Percentiles rank a stretch among this genome's conserved stretches.
Conservation (phyloP, 2,329 filamentous ascomycete genomes). For the Colletotrichum sp. region DNA sequence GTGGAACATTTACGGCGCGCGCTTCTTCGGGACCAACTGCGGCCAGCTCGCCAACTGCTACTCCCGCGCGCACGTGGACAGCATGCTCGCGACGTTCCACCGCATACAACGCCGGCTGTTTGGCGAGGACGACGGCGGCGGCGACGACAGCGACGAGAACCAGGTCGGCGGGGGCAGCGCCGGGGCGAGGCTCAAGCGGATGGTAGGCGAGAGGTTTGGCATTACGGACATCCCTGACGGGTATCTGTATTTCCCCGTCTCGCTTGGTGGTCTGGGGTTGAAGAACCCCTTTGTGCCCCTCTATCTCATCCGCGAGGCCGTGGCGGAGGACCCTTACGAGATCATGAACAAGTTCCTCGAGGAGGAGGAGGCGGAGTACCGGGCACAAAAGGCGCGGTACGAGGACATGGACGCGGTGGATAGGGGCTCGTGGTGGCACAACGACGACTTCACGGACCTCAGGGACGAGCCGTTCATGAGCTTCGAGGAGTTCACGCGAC, state of each 20-base stretch:
- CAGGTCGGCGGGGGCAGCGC: conserved; percentile 16
- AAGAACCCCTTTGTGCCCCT: conserved; percentile 36
- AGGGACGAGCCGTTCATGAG: conserved; percentile 36
- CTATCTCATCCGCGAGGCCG: conserved; percentile 28
- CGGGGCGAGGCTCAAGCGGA: conserved; percentile 49
- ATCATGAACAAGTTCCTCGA: conserved; percentile 31
- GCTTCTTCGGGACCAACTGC: conserved; percentile 64
- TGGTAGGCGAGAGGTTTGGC: conserved; percentile 54
- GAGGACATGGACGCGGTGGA: conserved; percentile 24
- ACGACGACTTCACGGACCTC: conserved; percentile 17
- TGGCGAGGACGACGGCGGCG: conserved; percentile 27
- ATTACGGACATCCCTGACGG: conserved; percentile 40
- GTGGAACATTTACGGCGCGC: conserved; percentile 62
- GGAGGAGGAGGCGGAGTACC: conserved; percentile 38
- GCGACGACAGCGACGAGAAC: background rate
- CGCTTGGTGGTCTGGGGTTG: conserved; percentile 43
- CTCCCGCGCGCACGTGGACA: conserved; percentile 58
- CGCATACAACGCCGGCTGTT: conserved; percentile 59
- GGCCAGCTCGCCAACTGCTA: conserved; percentile 60
- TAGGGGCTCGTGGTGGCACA: background rate
- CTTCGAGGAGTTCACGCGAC: conserved; percentile 41
- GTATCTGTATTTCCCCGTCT: conserved; percentile 44
- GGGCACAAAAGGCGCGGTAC: conserved; percentile 33
- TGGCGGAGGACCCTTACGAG: conserved; percentile 26
- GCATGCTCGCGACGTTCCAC: conserved; percentile 55